Percentiles rank a stretch among this genome's conserved stretches.
phyloP scores from a whole-genome alignment of 139 green algal species.

The Tetradesmus obliquus region DNA sequence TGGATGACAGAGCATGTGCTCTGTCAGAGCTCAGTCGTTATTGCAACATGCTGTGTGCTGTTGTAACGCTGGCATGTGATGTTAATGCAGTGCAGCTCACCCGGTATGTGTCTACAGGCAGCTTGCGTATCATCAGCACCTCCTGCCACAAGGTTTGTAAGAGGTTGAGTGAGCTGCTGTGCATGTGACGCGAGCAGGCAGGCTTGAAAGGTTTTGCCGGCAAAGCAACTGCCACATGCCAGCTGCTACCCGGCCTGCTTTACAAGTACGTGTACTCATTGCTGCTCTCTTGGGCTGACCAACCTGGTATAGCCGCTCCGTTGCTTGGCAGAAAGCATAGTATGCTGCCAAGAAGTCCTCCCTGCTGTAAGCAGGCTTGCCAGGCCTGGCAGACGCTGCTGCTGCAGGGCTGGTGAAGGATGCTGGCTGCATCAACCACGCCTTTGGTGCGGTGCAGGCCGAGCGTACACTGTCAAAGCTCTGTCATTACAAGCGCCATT shows the following conservation, averaged over 20 bases:
- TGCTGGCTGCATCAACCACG: background rate
- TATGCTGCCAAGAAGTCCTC: constrained; percentile 35
- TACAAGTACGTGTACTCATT: background rate
- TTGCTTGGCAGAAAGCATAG: constrained; percentile 1
- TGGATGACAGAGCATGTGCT: no score
- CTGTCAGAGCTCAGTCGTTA: no score
- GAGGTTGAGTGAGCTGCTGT: background rate
- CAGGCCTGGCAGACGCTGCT: background rate
- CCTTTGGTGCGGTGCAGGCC: background rate
- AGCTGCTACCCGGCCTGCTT: background rate
- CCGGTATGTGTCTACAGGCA: constrained; percentile 21
- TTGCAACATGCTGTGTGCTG: background rate
- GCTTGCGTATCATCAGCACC: constrained; percentile 31
- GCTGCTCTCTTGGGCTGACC: background rate
- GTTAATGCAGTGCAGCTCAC: background rate
- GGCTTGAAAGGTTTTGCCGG: background rate
- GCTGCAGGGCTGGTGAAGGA: background rate
- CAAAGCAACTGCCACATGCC: background rate
- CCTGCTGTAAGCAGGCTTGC: background rate
- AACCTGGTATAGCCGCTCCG: constrained; percentile 9
- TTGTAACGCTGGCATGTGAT: background rate
- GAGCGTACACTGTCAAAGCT: background rate
- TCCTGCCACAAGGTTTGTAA: background rate
- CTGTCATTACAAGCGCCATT: background rate
- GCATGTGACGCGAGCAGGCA: background rate